These are phyloP conservation scores for Starmera quercuum DNA, from an alignment of 805 yeast species.

Conservation along the genomic window DNA sequence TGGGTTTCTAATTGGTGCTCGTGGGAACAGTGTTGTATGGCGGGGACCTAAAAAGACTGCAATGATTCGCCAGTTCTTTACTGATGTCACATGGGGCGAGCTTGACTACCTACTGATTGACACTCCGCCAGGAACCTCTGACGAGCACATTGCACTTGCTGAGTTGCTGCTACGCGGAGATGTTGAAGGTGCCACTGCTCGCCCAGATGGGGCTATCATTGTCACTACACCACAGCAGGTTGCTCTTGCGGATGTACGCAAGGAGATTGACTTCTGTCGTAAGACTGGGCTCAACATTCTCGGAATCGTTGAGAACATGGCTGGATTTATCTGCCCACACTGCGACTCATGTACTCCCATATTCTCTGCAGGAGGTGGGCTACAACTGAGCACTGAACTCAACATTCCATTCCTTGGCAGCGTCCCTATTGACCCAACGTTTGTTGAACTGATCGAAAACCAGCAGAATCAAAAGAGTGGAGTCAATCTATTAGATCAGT, in stretches of 20 bases:
- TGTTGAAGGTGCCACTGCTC: slow-evolving; percentile 61
- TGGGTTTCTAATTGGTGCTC: slow-evolving; percentile 75
- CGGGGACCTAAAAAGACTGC: slow-evolving; percentile 98
- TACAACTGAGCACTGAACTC: slow-evolving; percentile 52
- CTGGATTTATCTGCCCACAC: slow-evolving; percentile 91
- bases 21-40: slow-evolving; percentile 95
- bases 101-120: slow-evolving; percentile 77
- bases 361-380: slow-evolving; percentile 92
- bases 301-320: slow-evolving; percentile 94
- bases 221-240: slow-evolving; percentile 96
- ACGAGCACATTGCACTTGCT: slow-evolving; percentile 95
- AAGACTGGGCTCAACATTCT: slow-evolving; percentile 75
- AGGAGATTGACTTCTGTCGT: slow-evolving; percentile 86
- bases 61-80: slow-evolving; percentile 89
- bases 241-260: slow-evolving; percentile 88
- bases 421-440: slow-evolving; percentile 89
- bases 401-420: slow-evolving; percentile 69
- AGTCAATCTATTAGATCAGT: slow-evolving; percentile 26
- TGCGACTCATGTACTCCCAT: slow-evolving; percentile 90
- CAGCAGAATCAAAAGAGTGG: slow-evolving; percentile 14
- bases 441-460: slow-evolving; percentile 80
- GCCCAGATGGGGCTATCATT: slow-evolving; percentile 86
- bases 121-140: slow-evolving; percentile 98
- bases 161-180: slow-evolving; percentile 40
- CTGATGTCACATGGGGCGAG: slow-evolving; percentile 87